phyloP scores from a whole-genome alignment of 2,329 filamentous ascomycete species.

The Xylaria sp. region DNA sequence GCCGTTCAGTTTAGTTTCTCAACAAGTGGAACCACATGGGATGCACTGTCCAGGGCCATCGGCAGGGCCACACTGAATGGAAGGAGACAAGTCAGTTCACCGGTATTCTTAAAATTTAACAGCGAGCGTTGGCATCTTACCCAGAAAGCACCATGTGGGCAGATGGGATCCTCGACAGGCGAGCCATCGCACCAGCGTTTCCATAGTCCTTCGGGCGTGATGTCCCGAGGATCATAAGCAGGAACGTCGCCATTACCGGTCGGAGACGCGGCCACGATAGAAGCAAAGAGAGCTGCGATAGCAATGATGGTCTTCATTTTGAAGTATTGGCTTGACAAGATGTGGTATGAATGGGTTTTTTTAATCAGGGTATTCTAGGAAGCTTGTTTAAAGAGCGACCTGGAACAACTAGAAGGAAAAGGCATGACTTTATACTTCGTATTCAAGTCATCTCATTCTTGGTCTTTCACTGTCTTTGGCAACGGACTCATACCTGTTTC shows the following conservation, averaged over 20 bases:
- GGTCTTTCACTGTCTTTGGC: neutral
- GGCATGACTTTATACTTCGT: neutral
- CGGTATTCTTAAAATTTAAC: neutral
- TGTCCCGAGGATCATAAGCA: neutral
- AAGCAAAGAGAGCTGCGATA: neutral
- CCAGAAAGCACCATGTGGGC: conserved; percentile 2
- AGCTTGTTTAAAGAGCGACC: neutral
- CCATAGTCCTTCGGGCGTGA: conserved; percentile 1
- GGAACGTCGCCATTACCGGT: neutral
- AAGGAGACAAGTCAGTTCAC: neutral
- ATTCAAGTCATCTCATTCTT: neutral
- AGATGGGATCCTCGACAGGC: neutral
- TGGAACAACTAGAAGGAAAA: neutral
- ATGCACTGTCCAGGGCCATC: neutral
- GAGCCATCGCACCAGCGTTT: conserved; percentile 1
- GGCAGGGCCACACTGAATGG: neutral
- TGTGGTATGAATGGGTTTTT: neutral
- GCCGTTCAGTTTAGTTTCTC: too few relatives aligned
- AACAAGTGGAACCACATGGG: neutral
- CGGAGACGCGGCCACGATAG: neutral
- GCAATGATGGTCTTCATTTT: neutral
- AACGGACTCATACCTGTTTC: neutral
- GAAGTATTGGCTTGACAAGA: neutral
- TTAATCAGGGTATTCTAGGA: neutral
- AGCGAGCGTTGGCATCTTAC: neutral